Conservation (phyloP, 345 rosid genomes). For the Hibiscus syriacus region DNA sequence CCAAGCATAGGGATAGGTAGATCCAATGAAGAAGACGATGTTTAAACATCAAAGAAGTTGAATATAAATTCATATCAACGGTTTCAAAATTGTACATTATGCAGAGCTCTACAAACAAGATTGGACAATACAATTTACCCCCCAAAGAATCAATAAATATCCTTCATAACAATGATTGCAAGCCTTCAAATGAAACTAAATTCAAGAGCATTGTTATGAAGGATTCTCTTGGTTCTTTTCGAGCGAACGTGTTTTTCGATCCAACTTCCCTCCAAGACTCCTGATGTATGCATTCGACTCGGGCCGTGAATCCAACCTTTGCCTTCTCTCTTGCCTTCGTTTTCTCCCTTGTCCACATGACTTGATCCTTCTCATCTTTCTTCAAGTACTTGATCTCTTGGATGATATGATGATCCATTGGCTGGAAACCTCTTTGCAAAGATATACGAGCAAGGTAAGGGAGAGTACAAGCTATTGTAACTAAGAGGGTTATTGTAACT, state of each 20-base stretch:
- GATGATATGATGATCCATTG: constrained; percentile 90
- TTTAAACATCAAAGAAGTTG: no score
- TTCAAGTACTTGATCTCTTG: constrained; percentile 87
- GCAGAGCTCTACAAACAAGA: no score
- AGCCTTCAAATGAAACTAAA: background rate
- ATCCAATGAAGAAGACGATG: no score
- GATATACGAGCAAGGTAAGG: constrained; percentile 58
- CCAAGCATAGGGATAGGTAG: no score
- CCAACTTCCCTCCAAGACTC: constrained; percentile 51
- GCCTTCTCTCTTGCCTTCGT: constrained; percentile 89
- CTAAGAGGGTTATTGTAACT: constrained; percentile 64
- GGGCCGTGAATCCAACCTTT: constrained; percentile 87
- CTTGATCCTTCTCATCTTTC: constrained; percentile 65
- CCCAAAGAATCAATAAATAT: no score
- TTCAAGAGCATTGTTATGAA: constrained; percentile 24
- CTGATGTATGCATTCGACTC: constrained; percentile 93
- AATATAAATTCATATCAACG: no score
- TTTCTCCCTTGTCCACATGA: constrained; percentile 83
- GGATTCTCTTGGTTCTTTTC: constrained; percentile 22
- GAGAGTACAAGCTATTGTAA: constrained; percentile 53
- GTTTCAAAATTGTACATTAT: no score
- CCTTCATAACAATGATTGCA: background rate
- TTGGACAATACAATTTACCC: no score
- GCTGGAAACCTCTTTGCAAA: constrained; percentile 68
- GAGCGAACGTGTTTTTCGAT: constrained; percentile 43